These are phyloP conservation scores for Lachancea lanzarotensis DNA, from an alignment of 805 yeast genomes.

Conservation along the genomic window DNA sequence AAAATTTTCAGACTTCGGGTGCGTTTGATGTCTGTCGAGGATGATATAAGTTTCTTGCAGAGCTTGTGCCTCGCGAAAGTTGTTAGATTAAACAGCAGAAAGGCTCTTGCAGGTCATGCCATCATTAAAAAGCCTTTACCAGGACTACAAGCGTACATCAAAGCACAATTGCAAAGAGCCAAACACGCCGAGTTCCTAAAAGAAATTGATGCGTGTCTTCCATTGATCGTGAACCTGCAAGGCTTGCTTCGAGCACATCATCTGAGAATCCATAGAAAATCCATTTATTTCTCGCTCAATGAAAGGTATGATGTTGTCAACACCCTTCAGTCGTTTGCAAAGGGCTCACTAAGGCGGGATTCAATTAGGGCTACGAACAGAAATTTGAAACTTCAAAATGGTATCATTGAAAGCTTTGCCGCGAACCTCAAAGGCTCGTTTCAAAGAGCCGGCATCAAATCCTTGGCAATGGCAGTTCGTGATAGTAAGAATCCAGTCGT, in stretches of 20 bases:
- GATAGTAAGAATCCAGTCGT: slow-evolving; percentile 8
- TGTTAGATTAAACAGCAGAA: slow-evolving; percentile 23
- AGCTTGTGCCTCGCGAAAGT: slow-evolving; percentile 35
- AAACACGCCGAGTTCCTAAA: background rate
- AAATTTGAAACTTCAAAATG: background rate
- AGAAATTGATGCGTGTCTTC: background rate
- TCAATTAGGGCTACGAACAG: background rate
- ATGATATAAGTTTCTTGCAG: slow-evolving; percentile 30
- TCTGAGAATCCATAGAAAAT: slow-evolving; percentile 2
- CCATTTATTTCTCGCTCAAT: slow-evolving; percentile 2
- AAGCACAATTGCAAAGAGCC: background rate
- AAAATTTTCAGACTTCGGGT: slow-evolving; percentile 20
- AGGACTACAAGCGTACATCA: slow-evolving; percentile 5
- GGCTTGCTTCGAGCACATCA: slow-evolving; percentile 6
- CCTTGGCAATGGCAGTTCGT: slow-evolving; percentile 6
- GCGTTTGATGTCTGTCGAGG: slow-evolving; percentile 25
- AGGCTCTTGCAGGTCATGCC: background rate
- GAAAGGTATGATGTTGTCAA: background rate
- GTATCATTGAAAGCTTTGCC: background rate
- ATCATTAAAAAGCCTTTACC: background rate
- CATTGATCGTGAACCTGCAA: slow-evolving; percentile 2
- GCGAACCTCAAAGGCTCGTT: slow-evolving; percentile 7
- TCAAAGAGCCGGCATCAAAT: slow-evolving; percentile 3
- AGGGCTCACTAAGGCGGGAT: background rate
- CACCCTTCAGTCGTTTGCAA: slow-evolving; percentile 1